Evolutionary conservation across 768 basidiomycete genomes (phyloP), one percentile per base, ranked within the genome.

Genomic region (Naganishia vaughanmartiniae): DNA sequence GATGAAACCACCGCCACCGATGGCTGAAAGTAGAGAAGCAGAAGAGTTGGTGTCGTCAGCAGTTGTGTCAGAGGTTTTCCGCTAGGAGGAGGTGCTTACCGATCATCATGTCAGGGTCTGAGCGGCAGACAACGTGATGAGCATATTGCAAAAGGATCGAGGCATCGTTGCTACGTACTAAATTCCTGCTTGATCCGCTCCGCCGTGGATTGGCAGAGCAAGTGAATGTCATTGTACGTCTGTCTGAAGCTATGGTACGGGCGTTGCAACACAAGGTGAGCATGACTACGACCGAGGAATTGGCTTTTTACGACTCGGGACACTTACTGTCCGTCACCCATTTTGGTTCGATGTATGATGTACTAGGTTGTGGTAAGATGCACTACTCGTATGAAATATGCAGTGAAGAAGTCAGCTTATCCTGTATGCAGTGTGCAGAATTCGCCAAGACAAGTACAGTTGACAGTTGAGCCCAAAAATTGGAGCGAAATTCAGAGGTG

Each of bases 221-320:
- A 91, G 85, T 96, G 93, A 67, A 95, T 88, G 63, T 95, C 89
- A 76, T 95, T 94, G 84, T 96, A 96, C 24, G 92, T 94, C 68
- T 89, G 84, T 68, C 84, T 87, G 79, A 86, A 72, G 70, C 73
- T 74, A 67, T 33, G 4, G 26, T 46, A 7, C 58, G 21, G 21
- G 28, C n/a, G 54, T 31, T 31, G 17, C 7, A 31, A 56, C 28
- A n/a, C 4, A 10, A 15, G 5, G 30, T 56, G 30, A 56, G 30
- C 30, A 56, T 7, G 21, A n/a, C 9, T 54, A 9, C 17, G n/a
- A 34, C 26, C 19, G 48, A 26, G 24, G 39, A n/a, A n/a, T n/a
- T n/a, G n/a, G 48, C 48, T 7, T 21, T n/a, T 1, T n/a, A n/a
- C 19, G 30, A 21, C 30, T 28, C 3, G 12, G 5, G 5, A 9